These are phyloP conservation scores for Tetrapisispora arboricola DNA, from an alignment of 805 yeast species.

Conservation along the genomic window DNA sequence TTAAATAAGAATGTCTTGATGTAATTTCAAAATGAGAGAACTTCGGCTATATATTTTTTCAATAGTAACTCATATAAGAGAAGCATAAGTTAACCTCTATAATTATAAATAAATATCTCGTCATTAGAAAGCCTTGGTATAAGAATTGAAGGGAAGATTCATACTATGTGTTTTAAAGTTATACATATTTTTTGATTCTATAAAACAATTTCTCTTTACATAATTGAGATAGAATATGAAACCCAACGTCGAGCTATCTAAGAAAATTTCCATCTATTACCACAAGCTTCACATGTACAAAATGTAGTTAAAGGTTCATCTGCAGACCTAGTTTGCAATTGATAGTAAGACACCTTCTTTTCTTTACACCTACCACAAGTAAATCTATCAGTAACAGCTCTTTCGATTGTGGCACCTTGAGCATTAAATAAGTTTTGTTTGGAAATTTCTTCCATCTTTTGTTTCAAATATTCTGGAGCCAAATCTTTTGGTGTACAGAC, in stretches of 20 bases:
- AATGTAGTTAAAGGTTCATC: constrained; percentile 98
- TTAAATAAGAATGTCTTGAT: too few relatives aligned
- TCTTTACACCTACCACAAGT: constrained; percentile 97
- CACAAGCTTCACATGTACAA: constrained; percentile 96
- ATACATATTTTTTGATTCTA: not conserved
- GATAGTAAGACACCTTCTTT: constrained; percentile 93
- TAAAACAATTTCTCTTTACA: not conserved
- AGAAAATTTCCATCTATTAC: constrained; percentile 96
- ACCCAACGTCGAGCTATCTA: constrained; percentile 22
- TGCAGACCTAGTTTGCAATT: constrained; percentile 96
- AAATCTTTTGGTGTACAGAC: constrained; percentile 86
- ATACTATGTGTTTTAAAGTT: too few relatives aligned
- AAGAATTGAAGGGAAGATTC: too few relatives aligned
- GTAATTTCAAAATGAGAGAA: too few relatives aligned
- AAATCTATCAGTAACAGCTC: constrained; percentile 93
- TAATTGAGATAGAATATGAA: not conserved
- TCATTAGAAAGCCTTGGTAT: too few relatives aligned
- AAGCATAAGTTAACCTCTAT: too few relatives aligned
- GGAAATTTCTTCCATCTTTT: constrained; percentile 75
- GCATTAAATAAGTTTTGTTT: constrained; percentile 90
- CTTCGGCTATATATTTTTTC: too few relatives aligned
- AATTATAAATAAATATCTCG: too few relatives aligned
- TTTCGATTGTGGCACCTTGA: constrained; percentile 91
- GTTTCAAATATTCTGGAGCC: constrained; percentile 86
- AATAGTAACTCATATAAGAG: too few relatives aligned